Percentiles rank a stretch among this genome's conserved stretches.
These are phyloP conservation scores for Neurospora terricola DNA, from an alignment of 495 filamentous ascomycete genomes.

Conservation along the genomic window DNA sequence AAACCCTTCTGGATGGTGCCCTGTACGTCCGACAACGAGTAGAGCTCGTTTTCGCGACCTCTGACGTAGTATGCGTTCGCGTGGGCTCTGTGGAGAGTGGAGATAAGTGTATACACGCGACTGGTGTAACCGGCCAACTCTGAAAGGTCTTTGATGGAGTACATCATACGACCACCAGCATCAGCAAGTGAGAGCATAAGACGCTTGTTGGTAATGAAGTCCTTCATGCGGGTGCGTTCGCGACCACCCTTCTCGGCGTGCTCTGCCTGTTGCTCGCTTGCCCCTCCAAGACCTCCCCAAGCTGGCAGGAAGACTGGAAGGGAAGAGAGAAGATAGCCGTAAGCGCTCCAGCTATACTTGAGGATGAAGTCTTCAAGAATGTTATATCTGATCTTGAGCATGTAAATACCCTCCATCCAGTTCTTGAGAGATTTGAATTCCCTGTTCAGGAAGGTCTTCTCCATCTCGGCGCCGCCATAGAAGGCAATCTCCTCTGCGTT, in stretches of 20 bases:
- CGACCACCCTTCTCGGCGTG: slow-evolving; percentile 39
- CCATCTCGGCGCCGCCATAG: slow-evolving; percentile 89
- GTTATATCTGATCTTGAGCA: slow-evolving; percentile 92
- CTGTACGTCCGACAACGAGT: slow-evolving; percentile 80
- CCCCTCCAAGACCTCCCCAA: slow-evolving; percentile 76
- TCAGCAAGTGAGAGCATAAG: slow-evolving; percentile 97
- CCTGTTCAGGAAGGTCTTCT: slow-evolving; percentile 76
- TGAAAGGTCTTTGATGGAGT: slow-evolving; percentile 95
- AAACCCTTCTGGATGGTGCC: slow-evolving; percentile 90
- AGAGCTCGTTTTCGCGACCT: slow-evolving; percentile 63
- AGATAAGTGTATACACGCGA: slow-evolving; percentile 89
- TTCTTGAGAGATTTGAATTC: slow-evolving; percentile 84
- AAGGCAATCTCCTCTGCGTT: slow-evolving; percentile 99
- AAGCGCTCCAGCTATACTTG: slow-evolving; percentile 97
- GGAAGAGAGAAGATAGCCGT: slow-evolving; percentile 88
- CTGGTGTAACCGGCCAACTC: slow-evolving; percentile 94
- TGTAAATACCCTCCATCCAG: slow-evolving; percentile 96
- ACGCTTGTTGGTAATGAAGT: slow-evolving; percentile 99
- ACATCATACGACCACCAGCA: slow-evolving; percentile 97
- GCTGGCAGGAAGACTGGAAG: slow-evolving; percentile 91
- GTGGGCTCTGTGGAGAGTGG: slow-evolving; percentile 87
- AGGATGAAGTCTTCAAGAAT: slow-evolving; percentile 97
- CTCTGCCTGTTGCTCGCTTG: slow-evolving; percentile 47
- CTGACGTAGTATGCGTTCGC: slow-evolving; percentile 74
- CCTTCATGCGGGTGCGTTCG: slow-evolving; percentile 83